These are phyloP conservation scores for Seiridium unicorne DNA, from an alignment of 2,329 filamentous ascomycete species.

Conservation along the genomic window DNA sequence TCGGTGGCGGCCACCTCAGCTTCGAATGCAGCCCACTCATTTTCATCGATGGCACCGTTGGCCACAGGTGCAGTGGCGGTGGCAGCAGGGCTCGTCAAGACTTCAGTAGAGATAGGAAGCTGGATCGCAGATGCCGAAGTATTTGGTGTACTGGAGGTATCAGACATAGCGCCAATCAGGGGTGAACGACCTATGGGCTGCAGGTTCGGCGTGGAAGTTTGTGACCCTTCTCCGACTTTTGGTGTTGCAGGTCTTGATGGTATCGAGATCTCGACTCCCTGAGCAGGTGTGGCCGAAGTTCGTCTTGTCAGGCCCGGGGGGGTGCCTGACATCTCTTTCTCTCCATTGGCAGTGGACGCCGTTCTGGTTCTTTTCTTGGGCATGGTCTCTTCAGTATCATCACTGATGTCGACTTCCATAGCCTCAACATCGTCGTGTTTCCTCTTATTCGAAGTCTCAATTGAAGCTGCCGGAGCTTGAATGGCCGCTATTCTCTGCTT, in stretches of 20 bases:
- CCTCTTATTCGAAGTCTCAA: constrained; percentile 21
- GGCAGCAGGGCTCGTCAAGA: constrained; percentile 11
- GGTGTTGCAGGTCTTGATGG: constrained; percentile 64
- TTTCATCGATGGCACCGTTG: constrained; percentile 55
- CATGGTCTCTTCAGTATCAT: constrained; percentile 16
- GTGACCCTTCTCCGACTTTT: constrained; percentile 38
- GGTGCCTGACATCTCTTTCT: constrained; percentile 28
- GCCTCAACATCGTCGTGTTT: constrained; percentile 23
- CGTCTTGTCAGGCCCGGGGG: constrained; percentile 44
- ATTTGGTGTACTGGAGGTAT: constrained; percentile 11
- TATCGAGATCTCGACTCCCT: constrained; percentile 61
- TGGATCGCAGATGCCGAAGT: constrained; percentile 9
- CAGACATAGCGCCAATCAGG: constrained; percentile 24
- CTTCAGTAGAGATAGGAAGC: constrained; percentile 22
- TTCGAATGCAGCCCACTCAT: constrained; percentile 85
- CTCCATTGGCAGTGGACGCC: constrained; percentile 21
- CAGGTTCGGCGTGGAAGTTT: constrained; percentile 40
- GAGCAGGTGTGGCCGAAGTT: constrained; percentile 49
- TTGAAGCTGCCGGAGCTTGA: constrained; percentile 11
- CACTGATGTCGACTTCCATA: constrained; percentile 27
- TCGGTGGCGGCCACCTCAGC: constrained; percentile 64
- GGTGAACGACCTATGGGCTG: constrained; percentile 35
- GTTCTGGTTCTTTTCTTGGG: constrained; percentile 31
- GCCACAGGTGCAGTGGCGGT: neutral
- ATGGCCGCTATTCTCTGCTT: constrained; percentile 31